A percentile compares a stretch with the other conserved stretches of the same genome.
phyloP scores from a whole-genome alignment of 305 asterid genomes.

The Plantago rigida region DNA sequence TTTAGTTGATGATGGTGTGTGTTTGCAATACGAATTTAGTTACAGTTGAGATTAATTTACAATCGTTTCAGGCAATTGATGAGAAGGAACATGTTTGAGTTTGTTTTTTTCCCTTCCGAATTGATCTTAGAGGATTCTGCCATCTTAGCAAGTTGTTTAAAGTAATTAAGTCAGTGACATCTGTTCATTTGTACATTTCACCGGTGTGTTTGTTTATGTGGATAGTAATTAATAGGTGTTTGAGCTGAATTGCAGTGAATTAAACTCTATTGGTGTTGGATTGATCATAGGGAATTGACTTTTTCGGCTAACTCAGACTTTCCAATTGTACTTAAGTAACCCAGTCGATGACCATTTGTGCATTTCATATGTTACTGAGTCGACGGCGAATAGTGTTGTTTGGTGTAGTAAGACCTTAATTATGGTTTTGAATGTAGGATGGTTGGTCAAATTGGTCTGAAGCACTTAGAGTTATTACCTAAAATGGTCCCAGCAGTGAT shows the following conservation, averaged over 20 bases:
- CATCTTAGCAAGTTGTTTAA: no score
- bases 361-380: neutral
- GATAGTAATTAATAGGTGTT: no score
- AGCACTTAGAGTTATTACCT: conserved; percentile 61
- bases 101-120: neutral
- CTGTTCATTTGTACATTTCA: neutral
- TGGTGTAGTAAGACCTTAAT: conserved; percentile 20
- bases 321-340: neutral
- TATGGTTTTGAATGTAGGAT: conserved; percentile 41
- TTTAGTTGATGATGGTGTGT: no score
- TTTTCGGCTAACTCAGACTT: no score
- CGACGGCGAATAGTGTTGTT: neutral
- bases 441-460: conserved; percentile 68
- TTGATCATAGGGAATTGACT: no score
- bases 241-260: no score
- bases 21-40: no score
- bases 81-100: neutral
- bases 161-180: neutral
- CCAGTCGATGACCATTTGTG: neutral
- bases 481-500: conserved; percentile 68
- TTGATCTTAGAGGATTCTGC: neutral
- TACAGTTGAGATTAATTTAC: no score
- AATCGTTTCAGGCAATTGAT: no score
- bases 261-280: no score
- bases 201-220: no score